phyloP scores from a whole-genome alignment of 441 rosid genomes.

The Populus hybrid region DNA sequence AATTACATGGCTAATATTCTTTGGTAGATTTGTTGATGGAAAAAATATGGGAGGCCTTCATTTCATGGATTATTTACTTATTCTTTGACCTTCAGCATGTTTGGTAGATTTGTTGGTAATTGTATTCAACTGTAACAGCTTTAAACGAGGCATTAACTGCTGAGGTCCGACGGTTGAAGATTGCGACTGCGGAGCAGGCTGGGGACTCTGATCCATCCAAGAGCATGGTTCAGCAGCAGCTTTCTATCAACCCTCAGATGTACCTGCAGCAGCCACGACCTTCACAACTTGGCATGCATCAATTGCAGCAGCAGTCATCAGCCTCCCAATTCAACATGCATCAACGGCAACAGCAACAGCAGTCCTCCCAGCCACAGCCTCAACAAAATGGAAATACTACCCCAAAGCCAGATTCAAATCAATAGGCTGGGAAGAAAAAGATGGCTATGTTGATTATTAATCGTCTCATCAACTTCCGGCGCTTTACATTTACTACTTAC shows the following conservation, averaged over 20 bases:
- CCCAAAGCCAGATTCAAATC: conserved; percentile 53
- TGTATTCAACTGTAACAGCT: conserved; percentile 43
- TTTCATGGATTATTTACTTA: neutral
- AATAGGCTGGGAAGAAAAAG: conserved; percentile 34
- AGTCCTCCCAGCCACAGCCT: conserved; percentile 16
- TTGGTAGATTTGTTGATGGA: neutral
- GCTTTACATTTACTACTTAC: conserved; percentile 15
- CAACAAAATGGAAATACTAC: conserved; percentile 47
- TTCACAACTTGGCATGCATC: conserved; percentile 28
- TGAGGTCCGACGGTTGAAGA: conserved; percentile 80
- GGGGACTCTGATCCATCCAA: conserved; percentile 58
- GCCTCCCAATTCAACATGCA: conserved; percentile 21
- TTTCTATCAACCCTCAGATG: conserved; percentile 54
- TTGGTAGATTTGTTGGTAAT: neutral
- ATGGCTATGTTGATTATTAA: conserved; percentile 5
- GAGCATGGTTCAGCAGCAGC: conserved; percentile 49
- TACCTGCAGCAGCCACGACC: conserved; percentile 47
- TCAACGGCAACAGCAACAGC: conserved; percentile 31
- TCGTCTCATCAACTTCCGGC: conserved; percentile 3
- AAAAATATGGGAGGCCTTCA: neutral
- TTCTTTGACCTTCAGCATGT: neutral
- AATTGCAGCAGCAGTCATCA: conserved; percentile 21
- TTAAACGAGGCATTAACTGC: conserved; percentile 83
- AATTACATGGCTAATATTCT: neutral
- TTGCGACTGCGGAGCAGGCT: conserved; percentile 50